Evolutionary conservation across 106 monocot genomes (phyloP), one percentile per base, ranked within the genome.

Genomic region (Agapanthus africanus): DNA sequence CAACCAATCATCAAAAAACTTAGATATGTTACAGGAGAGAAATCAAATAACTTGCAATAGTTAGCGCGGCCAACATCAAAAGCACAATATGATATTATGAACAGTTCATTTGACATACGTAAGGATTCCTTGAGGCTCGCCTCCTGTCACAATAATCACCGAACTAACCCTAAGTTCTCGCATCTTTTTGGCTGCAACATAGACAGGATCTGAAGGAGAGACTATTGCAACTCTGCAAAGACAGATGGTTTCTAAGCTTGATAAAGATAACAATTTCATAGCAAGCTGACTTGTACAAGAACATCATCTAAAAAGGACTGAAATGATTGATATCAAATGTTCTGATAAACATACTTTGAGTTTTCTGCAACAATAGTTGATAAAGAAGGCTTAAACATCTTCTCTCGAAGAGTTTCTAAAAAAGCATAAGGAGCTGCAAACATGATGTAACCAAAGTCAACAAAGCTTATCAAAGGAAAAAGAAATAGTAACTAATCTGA

Each of bases 321-420:
- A n/a, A n/a, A n/a, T n/a, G n/a, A n/a, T n/a, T n/a, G n/a, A n/a
- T n/a, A n/a, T n/a, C n/a, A n/a, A n/a, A n/a, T n/a, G n/a, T n/a
- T n/a, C n/a, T n/a, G n/a, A n/a, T n/a, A 75, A 46, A 1, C 69
- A 56, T 92, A 97, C 97, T 89, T 89, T 23, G 80, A 75, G 38
- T 81, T 82, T 70, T 92, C 92, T 13, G 84, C 66, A 28, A 97
- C 73, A 11, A 92, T 83, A 56, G 92, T 89, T 70, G 88, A 81
- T 47, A 97, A 75, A n/a, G 89, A 87, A 68, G 97, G 97, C 77
- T 97, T 97, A 71, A 97, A 89, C 91, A 97, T 92, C 74, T 75
- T 68, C 40, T 97, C 97, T 21, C 97, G 81, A 42, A 97, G 86
- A 44, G 89, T 89, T 75, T 97, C 97, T 40, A 97, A 84, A 47